Base-by-base conservation (phyloP, 441 rosid species). In the Erodium texanum region DNA sequence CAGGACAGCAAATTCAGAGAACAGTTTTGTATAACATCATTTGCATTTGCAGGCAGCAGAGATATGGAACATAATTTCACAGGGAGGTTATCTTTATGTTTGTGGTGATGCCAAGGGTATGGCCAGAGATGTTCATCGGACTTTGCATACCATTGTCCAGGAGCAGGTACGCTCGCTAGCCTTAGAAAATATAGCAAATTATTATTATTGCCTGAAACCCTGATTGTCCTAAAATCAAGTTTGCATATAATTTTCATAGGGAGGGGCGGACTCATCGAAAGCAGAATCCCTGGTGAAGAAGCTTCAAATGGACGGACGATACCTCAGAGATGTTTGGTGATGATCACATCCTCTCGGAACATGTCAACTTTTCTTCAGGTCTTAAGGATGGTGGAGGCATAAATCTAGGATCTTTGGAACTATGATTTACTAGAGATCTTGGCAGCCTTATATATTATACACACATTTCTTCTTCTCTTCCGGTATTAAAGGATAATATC, bases 51-150 rank as follows among this genome's bases (percentile, higher is more conserved):
- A 81, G 87, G 84, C 87, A 3, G 67, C 79, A 0, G 77, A 85
- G 63, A 76, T 87, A 22, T 87, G 93, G 93, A 72, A 56, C 75
- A 58, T 83, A 71, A 74, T 87, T 71, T 85, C 90, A 18, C 74
- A 75, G 72, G 89, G 88, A 48, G 88, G 78, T 19, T 87, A 87
- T 66, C 7, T 85, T 9, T 87, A 87, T 68, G 93, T 87, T 22
- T 87, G 93, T 65, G 93, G 93, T 72, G 93, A 87, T 83, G 90
- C 93, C 79, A 87, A 87, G 76, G 87, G 90, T 70, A 87, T 87
- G 93, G 90, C 90, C 6, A 84, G 80, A 70, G 93, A 87, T 63
- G 90, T 86, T 48, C 93, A 87, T 74, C 80, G 89, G 69, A 73
- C 85, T 43, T 76, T 85, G 63, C 93, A 83, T 79, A 79, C 80